Evolutionary conservation across 176 grass and related monocot species (phyloP).

Genomic region (Areca catechu): DNA sequence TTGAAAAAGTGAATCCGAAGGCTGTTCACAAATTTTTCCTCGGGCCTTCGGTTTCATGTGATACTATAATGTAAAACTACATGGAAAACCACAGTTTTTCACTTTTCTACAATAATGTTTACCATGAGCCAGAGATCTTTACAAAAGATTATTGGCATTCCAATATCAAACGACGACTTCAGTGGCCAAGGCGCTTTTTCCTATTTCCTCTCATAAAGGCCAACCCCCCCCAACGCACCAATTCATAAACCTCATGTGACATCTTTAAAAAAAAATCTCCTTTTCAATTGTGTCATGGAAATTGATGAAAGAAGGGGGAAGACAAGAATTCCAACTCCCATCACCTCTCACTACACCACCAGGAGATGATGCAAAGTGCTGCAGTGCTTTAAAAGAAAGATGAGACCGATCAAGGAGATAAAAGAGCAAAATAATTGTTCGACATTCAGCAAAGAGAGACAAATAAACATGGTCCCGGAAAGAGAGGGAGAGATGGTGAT

Average conservation of each 20-base stretch:
- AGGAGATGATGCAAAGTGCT: neutral
- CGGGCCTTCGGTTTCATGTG: neutral
- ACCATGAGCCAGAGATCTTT: neutral
- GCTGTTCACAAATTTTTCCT: neutral
- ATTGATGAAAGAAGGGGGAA: neutral
- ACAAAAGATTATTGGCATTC: neutral
- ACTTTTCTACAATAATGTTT: neutral
- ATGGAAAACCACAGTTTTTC: neutral
- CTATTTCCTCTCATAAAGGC: neutral
- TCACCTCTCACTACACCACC: neutral
- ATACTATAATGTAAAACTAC: neutral
- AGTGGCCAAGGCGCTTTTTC: neutral
- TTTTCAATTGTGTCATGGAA: neutral
- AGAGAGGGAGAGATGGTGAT: neutral
- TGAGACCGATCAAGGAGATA: conserved; percentile 1
- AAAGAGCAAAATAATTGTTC: neutral
- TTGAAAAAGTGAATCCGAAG: too few relatives aligned
- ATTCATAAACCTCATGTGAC: conserved; percentile 1
- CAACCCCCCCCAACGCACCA: neutral
- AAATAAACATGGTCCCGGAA: neutral
- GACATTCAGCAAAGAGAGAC: too few relatives aligned
- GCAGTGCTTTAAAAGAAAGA: neutral
- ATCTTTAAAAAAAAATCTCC: neutral
- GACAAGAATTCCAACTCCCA: neutral
- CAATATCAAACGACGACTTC: neutral